Conservation (phyloP, 2,329 filamentous ascomycete genomes). For the Epichloe baconii region DNA sequence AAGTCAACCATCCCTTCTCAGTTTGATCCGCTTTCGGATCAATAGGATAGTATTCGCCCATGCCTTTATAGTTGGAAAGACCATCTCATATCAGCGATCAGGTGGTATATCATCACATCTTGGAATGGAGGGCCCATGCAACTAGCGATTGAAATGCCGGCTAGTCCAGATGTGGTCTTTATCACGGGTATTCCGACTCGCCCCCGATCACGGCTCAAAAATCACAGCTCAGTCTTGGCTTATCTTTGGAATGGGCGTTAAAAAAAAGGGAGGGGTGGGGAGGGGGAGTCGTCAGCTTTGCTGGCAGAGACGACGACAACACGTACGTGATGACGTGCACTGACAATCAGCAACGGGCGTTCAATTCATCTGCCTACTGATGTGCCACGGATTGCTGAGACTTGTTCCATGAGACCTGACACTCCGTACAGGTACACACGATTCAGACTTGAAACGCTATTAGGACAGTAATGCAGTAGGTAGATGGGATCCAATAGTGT, state of each 20-base stretch:
- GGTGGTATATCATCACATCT: too few species aligned
- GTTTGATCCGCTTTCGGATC: too few species aligned
- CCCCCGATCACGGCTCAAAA: not conserved
- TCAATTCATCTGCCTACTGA: not conserved
- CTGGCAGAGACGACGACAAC: not conserved
- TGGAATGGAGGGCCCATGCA: too few species aligned
- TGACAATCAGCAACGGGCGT: not conserved
- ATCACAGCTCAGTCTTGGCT: not conserved
- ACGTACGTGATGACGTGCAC: slow-evolving; percentile 1
- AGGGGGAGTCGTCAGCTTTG: slow-evolving; percentile 1
- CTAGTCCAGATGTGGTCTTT: not conserved
- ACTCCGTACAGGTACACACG: not conserved
- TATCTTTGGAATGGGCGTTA: not conserved
- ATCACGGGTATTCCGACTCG: not conserved
- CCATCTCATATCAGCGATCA: too few species aligned
- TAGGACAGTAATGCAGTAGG: too few species aligned
- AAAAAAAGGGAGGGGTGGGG: not conserved
- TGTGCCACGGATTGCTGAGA: not conserved
- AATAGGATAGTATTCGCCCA: too few species aligned
- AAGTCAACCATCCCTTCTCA: too few species aligned
- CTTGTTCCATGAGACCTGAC: too few species aligned
- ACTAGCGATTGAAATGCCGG: too few species aligned
- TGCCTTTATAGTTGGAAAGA: too few species aligned
- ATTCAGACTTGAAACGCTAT: too few species aligned
- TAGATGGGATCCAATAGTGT: too few species aligned